A percentile compares a stretch with the other conserved stretches of the same genome.
Evolutionary conservation across 805 yeast species (phyloP).

Genomic region (Metschnikowia dekortorum): DNA sequence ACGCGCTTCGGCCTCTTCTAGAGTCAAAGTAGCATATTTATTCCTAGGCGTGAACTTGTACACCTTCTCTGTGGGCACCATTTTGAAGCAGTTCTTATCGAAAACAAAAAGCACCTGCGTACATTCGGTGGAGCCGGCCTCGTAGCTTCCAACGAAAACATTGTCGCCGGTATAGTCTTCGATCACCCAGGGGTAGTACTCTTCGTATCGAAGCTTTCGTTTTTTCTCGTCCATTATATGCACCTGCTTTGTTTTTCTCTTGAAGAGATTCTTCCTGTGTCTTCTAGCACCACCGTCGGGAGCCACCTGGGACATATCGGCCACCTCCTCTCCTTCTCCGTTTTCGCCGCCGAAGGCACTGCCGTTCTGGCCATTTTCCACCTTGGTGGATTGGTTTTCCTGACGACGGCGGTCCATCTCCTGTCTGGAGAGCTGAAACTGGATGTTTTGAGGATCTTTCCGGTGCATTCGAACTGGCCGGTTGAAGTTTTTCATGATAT

Average conservation of each 20-base stretch:
- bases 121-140: conserved; percentile 83
- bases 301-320: conserved; percentile 67
- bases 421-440: conserved; percentile 74
- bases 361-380: conserved; percentile 17
- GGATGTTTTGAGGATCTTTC: conserved; percentile 89
- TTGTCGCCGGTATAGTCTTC: conserved; percentile 94
- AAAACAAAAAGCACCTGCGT: conserved; percentile 76
- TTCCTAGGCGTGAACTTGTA: conserved; percentile 92
- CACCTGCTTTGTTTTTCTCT: conserved; percentile 81
- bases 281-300: conserved; percentile 89
- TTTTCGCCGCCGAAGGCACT: conserved; percentile 7
- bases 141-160: conserved; percentile 94
- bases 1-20: conserved; percentile 94
- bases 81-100: conserved; percentile 82
- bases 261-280: conserved; percentile 49
- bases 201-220: conserved; percentile 85
- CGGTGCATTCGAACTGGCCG: conserved; percentile 86
- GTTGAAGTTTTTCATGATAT: conserved; percentile 66
- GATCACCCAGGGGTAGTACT: conserved; percentile 95
- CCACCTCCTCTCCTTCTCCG: conserved; percentile 22
- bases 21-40: conserved; percentile 85
- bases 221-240: conserved; percentile 77
- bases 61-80: conserved; percentile 93
- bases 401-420: conserved; percentile 59
- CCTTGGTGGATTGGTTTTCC: conserved; percentile 27